phyloP scores from a whole-genome alignment of 176 grass and related monocot genomes.

The Triticum turgidum region DNA sequence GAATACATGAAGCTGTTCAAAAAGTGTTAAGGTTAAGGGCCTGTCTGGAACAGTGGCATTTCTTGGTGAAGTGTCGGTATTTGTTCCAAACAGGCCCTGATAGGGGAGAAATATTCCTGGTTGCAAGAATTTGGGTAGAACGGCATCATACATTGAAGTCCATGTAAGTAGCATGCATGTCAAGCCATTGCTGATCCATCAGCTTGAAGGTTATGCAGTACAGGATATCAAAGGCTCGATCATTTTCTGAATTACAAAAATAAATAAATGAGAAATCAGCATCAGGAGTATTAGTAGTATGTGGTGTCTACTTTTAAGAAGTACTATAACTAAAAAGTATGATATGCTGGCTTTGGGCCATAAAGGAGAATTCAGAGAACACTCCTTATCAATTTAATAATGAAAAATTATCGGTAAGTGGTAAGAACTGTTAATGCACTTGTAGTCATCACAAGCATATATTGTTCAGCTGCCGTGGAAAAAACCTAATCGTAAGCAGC shows the following conservation, averaged over 20 bases:
- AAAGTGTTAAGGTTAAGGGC: background rate
- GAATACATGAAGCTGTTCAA: slow-evolving; percentile 1
- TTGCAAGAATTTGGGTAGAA: background rate
- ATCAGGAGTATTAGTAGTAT: slow-evolving; percentile 8
- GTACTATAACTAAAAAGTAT: slow-evolving; percentile 20
- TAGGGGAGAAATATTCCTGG: background rate
- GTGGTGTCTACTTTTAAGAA: background rate
- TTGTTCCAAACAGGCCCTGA: background rate
- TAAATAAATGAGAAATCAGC: background rate
- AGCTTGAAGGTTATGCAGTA: slow-evolving; percentile 97
- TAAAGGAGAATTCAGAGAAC: slow-evolving; percentile 16
- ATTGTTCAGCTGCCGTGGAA: background rate
- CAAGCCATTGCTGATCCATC: slow-evolving; percentile 99
- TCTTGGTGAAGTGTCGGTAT: background rate
- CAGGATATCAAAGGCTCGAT: slow-evolving; percentile 86
- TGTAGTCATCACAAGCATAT: slow-evolving; percentile 4
- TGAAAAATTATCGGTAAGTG: background rate
- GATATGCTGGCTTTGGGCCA: background rate
- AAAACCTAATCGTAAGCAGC: slow-evolving; percentile 7
- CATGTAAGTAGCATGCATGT: slow-evolving; percentile 98
- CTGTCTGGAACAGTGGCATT: background rate
- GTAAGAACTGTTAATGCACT: background rate
- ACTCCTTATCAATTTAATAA: background rate
- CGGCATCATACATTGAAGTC: slow-evolving; percentile 80
- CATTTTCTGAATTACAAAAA: slow-evolving; percentile 62